Evolutionary conservation across 306 rosid genomes (phyloP).

Genomic region (Dalbergia cultrata): DNA sequence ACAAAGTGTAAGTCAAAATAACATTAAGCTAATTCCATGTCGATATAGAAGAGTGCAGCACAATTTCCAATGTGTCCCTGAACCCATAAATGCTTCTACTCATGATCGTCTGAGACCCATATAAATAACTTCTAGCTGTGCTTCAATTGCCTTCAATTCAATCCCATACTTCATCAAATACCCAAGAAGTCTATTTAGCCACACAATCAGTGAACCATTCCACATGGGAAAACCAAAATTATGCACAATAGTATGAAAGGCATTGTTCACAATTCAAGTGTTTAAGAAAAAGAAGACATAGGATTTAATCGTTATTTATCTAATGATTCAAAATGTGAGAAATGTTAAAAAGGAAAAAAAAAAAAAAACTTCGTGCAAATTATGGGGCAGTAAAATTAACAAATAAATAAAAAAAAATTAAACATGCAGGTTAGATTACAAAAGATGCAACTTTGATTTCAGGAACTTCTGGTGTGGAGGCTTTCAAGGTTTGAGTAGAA

Average conservation of each 20-base stretch:
- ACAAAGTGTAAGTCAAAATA: no score
- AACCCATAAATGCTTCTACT: constrained; percentile 31
- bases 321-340: not conserved
- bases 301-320: not conserved
- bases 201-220: constrained; percentile 6
- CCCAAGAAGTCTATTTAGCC: constrained; percentile 22
- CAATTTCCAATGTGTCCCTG: constrained; percentile 40
- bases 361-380: no score
- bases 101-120: not conserved
- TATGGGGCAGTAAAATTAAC: no score
- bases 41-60: constrained; percentile 24
- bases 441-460: not conserved
- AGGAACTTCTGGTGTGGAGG: not conserved
- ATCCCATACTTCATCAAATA: not conserved
- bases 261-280: no score
- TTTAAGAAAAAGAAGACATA: no score
- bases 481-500: not conserved
- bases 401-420: no score
- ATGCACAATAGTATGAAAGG: no score
- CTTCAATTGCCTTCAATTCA: constrained; percentile 5
- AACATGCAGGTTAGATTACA: no score
- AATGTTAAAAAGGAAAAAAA: no score
- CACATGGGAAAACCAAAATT: no score
- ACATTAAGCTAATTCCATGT: constrained; percentile 1
- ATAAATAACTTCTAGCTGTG: constrained; percentile 28